Conservation (phyloP, 495 filamentous ascomycete species). For the Wilcoxina mikolae region DNA sequence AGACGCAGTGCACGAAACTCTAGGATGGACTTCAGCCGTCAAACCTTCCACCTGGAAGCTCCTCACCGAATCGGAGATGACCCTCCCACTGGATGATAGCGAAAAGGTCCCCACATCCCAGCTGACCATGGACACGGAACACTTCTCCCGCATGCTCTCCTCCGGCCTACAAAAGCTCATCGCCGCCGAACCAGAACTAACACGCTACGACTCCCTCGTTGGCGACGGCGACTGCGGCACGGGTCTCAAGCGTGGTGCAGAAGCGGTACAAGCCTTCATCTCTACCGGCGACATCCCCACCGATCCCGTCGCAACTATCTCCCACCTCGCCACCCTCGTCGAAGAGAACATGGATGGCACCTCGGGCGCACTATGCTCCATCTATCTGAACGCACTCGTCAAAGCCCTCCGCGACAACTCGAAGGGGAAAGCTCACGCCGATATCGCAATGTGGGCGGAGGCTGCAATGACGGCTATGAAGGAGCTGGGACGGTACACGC, state of each 20-base stretch:
- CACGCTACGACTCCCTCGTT: constrained; percentile 77
- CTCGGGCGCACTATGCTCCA: constrained; percentile 85
- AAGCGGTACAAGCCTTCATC: constrained; percentile 60
- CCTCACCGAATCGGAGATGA: not conserved
- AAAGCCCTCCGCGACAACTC: constrained; percentile 52
- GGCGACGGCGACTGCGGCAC: constrained; percentile 94
- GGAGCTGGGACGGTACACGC: constrained; percentile 69
- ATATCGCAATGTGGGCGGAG: constrained; percentile 51
- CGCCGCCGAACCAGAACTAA: constrained; percentile 65
- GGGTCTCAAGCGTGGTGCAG: constrained; percentile 76
- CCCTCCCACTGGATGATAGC: constrained; percentile 3
- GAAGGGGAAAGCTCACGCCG: constrained; percentile 34
- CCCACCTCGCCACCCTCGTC: constrained; percentile 65
- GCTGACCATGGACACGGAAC: constrained; percentile 39
- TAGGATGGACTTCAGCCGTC: constrained; percentile 70
- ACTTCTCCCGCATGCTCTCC: constrained; percentile 46
- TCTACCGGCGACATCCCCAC: constrained; percentile 40
- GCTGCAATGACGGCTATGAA: constrained; percentile 57
- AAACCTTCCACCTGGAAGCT: constrained; percentile 35
- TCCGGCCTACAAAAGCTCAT: constrained; percentile 59
- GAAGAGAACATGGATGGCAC: constrained; percentile 91
- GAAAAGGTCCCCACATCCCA: constrained; percentile 16
- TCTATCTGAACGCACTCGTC: constrained; percentile 84
- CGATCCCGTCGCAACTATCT: constrained; percentile 58
- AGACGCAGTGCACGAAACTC: constrained; percentile 69